These are phyloP conservation scores for Wickerhamiella sorbophila DNA, from an alignment of 805 yeast species.

Conservation along the genomic window DNA sequence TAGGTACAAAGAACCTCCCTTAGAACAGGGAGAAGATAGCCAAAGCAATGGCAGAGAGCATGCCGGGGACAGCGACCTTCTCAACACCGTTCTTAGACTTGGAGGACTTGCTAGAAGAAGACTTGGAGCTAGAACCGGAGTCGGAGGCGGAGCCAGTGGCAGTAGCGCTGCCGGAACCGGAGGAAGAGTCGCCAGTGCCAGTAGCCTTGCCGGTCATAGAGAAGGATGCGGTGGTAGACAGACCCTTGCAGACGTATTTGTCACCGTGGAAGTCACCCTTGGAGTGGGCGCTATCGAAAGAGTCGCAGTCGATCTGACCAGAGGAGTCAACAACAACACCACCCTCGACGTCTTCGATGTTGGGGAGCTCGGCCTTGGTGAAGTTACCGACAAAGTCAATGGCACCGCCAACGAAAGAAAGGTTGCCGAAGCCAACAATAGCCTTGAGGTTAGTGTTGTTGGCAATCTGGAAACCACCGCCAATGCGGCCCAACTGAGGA, in stretches of 20 bases:
- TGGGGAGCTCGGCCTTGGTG: constrained; percentile 60
- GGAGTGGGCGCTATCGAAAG: constrained; percentile 55
- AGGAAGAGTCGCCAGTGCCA: constrained; percentile 9
- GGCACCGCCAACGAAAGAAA: constrained; percentile 78
- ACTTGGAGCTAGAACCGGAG: constrained; percentile 6
- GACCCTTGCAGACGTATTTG: constrained; percentile 38
- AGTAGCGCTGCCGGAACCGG: constrained; percentile 6
- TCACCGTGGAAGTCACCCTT: constrained; percentile 86
- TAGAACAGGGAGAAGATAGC: constrained; percentile 13
- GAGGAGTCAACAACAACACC: constrained; percentile 69
- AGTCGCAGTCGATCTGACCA: constrained; percentile 59
- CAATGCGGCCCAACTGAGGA: constrained; percentile 54
- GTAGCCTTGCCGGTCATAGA: constrained; percentile 10
- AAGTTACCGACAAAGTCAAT: constrained; percentile 68
- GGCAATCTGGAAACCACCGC: constrained; percentile 86
- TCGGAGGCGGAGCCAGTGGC: constrained; percentile 6
- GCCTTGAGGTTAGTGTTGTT: constrained; percentile 63
- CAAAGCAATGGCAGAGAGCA: constrained; percentile 12
- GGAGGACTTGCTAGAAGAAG: constrained; percentile 6
- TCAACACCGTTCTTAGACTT: constrained; percentile 13
- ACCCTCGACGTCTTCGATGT: constrained; percentile 72
- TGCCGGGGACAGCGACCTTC: constrained; percentile 11
- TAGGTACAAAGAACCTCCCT: too few relatives aligned
- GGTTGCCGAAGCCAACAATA: constrained; percentile 59
- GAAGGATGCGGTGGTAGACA: constrained; percentile 19